Evolutionary conservation across 1,284 basidiomycete species (phyloP).

Genomic region (Naganishia albida): DNA sequence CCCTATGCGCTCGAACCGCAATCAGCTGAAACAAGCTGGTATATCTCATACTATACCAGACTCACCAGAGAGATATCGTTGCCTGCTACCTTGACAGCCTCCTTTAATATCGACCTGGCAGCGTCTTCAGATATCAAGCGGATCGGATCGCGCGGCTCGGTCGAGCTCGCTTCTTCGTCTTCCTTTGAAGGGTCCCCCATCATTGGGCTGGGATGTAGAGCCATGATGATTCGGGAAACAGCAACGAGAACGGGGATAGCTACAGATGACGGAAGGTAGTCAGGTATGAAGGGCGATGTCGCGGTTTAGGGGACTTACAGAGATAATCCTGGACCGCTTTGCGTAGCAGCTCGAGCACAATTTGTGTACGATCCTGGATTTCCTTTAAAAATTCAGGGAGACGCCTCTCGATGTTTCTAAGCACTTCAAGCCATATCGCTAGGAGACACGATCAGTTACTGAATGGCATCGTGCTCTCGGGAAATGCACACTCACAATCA

Average conservation of each 20-base stretch:
- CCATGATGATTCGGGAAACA: neutral
- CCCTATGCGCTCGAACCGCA: neutral
- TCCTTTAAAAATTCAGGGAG: conserved; percentile 7
- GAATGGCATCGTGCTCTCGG: neutral
- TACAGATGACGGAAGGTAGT: neutral
- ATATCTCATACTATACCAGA: neutral
- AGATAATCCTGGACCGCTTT: conserved; percentile 27
- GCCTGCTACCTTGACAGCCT: conserved; percentile 2
- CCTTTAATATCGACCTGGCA: conserved; percentile 18
- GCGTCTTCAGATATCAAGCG: conserved; percentile 19
- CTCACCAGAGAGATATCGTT: conserved; percentile 23
- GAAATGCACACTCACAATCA: conserved; percentile 10
- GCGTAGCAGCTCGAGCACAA: conserved; percentile 4
- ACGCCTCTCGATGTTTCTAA: conserved; percentile 8
- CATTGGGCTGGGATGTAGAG: neutral
- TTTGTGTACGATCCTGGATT: neutral
- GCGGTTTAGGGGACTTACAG: conserved; percentile 4
- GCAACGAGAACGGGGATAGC: conserved; percentile 22
- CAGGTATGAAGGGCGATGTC: neutral
- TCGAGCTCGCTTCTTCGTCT: neutral
- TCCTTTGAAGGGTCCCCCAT: conserved; percentile 6
- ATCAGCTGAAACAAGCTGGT: neutral
- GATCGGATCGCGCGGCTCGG: neutral
- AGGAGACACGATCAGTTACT: neutral
- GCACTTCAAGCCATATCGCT: conserved; percentile 29